Evolutionary conservation across 805 yeast genomes (phyloP), one percentile per base, ranked within the genome.

Genomic region (Kodamaea jinghongensis): DNA sequence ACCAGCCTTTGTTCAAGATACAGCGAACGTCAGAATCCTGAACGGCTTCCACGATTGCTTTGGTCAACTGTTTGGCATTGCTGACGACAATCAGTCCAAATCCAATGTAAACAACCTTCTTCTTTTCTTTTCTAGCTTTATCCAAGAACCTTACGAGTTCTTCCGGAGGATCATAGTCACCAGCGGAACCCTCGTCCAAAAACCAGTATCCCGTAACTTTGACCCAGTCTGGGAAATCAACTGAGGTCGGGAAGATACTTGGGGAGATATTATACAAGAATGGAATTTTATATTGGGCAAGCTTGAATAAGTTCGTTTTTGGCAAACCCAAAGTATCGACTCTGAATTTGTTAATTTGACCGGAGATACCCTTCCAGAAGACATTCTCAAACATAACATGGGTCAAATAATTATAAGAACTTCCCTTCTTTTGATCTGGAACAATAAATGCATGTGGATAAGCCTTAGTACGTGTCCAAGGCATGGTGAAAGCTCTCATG

Each of bases 131-230:
- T 34, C 71, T 65, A 0, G 97, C 96, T 35, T 65, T 58, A 10
- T 63, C 52, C 31, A 91, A 78, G 52, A 91, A 91, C 5, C 67
- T 65, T 0, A 61, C 45, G 29, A 91, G 61, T 9, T 64, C 79
- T 6, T 61, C 49, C 1, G 88, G 85, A 2, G 96, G 95, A 2
- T 62, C 55, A 55, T 77, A 86, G 9, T 51, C 55, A 0, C 58
- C 59, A 2, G 62, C 60, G 22, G 73, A 69, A 1, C 76, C 75
- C 50, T 86, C 90, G 52, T 89, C 83, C 50, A 91, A 67, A 51
- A 88, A 86, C 98, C 98, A 91, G 57, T 91, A 91, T 0, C 98
- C 98, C 0, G 96, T 86, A 8, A 90, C 96, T 50, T 75, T 85
- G n/a, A 91, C 78, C 97, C 97, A 91, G 57, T 88, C 96, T 11